phyloP scores from a whole-genome alignment of 495 filamentous ascomycete species.

The Acidomyces sp. region DNA sequence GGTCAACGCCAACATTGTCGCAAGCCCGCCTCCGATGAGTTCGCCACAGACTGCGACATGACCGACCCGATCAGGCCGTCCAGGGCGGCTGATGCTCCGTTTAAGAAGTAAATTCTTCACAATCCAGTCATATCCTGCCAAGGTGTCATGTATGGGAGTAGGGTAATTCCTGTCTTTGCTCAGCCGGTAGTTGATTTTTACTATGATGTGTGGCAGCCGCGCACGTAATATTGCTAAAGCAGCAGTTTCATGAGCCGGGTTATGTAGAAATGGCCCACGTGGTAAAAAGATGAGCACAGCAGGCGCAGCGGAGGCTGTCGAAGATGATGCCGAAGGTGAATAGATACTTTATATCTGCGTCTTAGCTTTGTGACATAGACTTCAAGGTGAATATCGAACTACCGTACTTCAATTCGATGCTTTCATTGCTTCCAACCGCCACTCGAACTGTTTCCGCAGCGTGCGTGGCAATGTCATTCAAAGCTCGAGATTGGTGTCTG shows the following conservation, averaged over 20 bases:
- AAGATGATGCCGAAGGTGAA: neutral
- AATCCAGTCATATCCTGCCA: constrained; percentile 34
- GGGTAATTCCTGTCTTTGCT: constrained; percentile 23
- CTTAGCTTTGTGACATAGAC: too few species aligned
- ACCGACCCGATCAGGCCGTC: constrained; percentile 8
- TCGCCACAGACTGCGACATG: constrained; percentile 39
- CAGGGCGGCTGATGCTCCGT: constrained; percentile 4
- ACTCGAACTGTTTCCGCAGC: too few species aligned
- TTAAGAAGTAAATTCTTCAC: constrained; percentile 24
- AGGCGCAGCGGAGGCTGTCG: neutral
- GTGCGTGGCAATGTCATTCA: too few species aligned
- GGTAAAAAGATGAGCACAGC: constrained; percentile 31
- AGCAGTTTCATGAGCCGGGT: neutral
- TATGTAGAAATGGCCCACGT: constrained; percentile 15
- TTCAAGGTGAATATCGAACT: too few species aligned
- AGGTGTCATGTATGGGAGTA: constrained; percentile 31
- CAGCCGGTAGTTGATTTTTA: constrained; percentile 29
- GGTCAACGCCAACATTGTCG: constrained; percentile 46
- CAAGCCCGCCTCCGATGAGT: constrained; percentile 43
- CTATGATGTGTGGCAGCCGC: constrained; percentile 14
- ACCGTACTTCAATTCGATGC: too few species aligned
- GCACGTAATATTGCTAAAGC: constrained; percentile 14
- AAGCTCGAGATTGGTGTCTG: too few species aligned
- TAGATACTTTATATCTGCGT: too few species aligned
- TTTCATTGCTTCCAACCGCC: too few species aligned